These are phyloP conservation scores for Gossypium schwendimanii DNA, from an alignment of 441 rosid genomes.

Conservation along the genomic window DNA sequence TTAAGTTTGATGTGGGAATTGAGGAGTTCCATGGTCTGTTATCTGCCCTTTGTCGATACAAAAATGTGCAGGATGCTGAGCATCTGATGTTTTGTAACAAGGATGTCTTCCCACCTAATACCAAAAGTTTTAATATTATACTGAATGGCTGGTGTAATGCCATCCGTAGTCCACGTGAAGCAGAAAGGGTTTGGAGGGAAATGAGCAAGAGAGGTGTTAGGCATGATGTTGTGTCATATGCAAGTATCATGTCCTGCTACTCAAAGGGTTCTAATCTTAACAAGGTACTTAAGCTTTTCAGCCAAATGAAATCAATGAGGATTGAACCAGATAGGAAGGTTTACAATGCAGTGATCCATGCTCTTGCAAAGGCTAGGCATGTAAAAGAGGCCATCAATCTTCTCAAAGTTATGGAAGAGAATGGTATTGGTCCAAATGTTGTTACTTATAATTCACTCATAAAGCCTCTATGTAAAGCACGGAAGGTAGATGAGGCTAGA, in stretches of 20 bases:
- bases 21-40: conserved; percentile 84
- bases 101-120: conserved; percentile 52
- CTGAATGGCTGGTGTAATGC: conserved; percentile 88
- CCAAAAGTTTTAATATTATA: conserved; percentile 77
- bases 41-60: conserved; percentile 85
- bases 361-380: conserved; percentile 68
- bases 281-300: conserved; percentile 62
- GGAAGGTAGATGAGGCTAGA: conserved; percentile 54
- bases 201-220: conserved; percentile 56
- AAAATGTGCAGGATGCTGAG: conserved; percentile 92
- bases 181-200: conserved; percentile 77
- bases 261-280: conserved; percentile 63
- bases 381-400: conserved; percentile 57
- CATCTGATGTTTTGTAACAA: conserved; percentile 75
- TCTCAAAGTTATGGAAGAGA: conserved; percentile 67
- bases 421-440: conserved; percentile 54
- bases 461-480: conserved; percentile 69
- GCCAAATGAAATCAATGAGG: conserved; percentile 48
- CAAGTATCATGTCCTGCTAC: conserved; percentile 67
- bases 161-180: conserved; percentile 65
- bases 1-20: conserved; percentile 52
- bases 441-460: conserved; percentile 78
- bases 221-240: conserved; percentile 67
- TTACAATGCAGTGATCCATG: conserved; percentile 71
- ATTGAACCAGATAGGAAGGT: conserved; percentile 79